These are phyloP conservation scores for Paramecium octaurelia DNA, from an alignment of 73 alveolate species.

Conservation along the genomic window DNA sequence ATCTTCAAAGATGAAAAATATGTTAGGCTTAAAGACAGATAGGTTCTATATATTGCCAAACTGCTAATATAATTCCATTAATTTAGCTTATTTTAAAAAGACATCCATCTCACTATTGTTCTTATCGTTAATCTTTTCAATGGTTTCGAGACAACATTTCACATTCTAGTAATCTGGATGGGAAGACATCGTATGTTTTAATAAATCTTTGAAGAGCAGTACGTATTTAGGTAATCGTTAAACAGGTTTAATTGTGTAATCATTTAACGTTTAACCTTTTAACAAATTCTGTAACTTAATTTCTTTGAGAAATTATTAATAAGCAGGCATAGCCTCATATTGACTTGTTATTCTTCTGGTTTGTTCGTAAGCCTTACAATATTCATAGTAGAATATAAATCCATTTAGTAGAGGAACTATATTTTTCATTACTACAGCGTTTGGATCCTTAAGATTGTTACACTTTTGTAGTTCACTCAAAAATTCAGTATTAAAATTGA, in stretches of 20 bases:
- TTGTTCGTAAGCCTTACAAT: background rate
- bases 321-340: background rate
- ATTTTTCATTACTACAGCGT: background rate
- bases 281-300: background rate
- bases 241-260: background rate
- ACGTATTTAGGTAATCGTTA: conserved; percentile 31
- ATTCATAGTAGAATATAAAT: conserved; percentile 29
- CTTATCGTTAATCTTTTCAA: background rate
- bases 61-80: background rate
- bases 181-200: background rate
- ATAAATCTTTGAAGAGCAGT: background rate
- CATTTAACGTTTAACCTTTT: background rate
- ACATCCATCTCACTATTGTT: background rate
- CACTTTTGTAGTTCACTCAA: background rate
- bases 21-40: background rate
- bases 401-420: background rate
- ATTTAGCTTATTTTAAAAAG: background rate
- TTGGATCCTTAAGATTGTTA: background rate
- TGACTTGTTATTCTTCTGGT: background rate
- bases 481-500: background rate
- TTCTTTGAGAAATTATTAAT: background rate
- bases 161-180: conserved; percentile 18
- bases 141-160: background rate
- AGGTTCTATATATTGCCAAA: background rate
- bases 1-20: conserved; percentile 9